Base-by-base conservation (phyloP, 192 early-diverging fungal species). In the Coemansia sp. region DNA sequence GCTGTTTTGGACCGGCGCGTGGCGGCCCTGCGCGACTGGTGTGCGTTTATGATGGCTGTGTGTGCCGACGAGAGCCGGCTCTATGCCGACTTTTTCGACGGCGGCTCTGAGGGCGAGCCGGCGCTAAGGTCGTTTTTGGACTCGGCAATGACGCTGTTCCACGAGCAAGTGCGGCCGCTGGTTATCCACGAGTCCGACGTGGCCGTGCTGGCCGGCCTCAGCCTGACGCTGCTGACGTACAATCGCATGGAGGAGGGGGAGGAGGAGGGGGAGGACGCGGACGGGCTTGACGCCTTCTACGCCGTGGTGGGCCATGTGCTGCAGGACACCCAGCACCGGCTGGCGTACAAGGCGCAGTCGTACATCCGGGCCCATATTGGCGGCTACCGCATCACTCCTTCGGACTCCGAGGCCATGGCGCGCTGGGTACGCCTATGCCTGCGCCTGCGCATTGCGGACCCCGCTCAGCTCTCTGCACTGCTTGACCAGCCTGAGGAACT, bases 141-240 rank as follows among this genome's bases (percentile, higher is more conserved):
- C 61, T 68, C 85, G 0, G 74, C 94, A 7, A 89, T 90, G 60
- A 86, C 87, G 44, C 83, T 90, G 64, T 84, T 98, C 16, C 92
- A 96, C 69, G 92, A 97, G 63, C 88, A 91, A 34, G 84, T 97
- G 24, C 89, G 97, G 5, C 95, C 96, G 31, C 80, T 92, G 11
- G 94, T 98, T 52, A 92, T 98, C 65, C 91, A 93, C 68, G 94
- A 97, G 70, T 81, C 87, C 18, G 83, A 89, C 36, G 95, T 97
- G 18, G 90, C 91, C 36, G 87, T 87, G 20, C 86, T 98, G 10
- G 93, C 96, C 0, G 94, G 91, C 31, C 77, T 98, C 5, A 96
- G 93, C 64, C 84, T 72, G 50, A 78, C 70, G 39, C 72, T 81
- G 43, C 62, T 74, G 47, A 80, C 71, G 31, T 81, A 72, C 61